phyloP scores from a whole-genome alignment of 257 asterid species.

The Nicotiana benthamiana region DNA sequence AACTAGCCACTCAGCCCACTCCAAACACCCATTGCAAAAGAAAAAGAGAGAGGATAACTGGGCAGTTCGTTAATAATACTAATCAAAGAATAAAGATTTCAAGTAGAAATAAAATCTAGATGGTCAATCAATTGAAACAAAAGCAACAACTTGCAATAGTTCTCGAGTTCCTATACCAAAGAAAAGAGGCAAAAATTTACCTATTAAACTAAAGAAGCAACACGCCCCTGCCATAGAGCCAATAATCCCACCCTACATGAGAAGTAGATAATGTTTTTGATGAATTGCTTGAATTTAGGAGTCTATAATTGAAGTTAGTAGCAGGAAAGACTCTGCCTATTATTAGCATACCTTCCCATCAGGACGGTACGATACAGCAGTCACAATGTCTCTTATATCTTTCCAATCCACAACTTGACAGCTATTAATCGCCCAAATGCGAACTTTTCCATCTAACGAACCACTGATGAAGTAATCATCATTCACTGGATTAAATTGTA shows the following conservation, averaged over 20 bases:
- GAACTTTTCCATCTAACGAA: constrained; percentile 93
- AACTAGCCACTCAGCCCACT: too few relatives aligned
- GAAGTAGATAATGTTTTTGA: background rate
- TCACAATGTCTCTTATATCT: constrained; percentile 72
- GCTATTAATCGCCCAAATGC: constrained; percentile 63
- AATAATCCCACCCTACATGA: constrained; percentile 63
- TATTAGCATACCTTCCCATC: constrained; percentile 64
- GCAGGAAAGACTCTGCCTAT: background rate
- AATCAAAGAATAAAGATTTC: too few relatives aligned
- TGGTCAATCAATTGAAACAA: too few relatives aligned
- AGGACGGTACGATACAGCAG: constrained; percentile 79
- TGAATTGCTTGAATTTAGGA: background rate
- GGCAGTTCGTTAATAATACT: too few relatives aligned
- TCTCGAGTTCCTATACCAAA: too few relatives aligned
- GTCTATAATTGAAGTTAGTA: background rate
- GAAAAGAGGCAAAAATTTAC: constrained; percentile 23
- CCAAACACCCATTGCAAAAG: too few relatives aligned
- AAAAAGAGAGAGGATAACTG: too few relatives aligned
- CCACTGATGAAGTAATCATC: constrained; percentile 85
- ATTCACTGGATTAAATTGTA: constrained; percentile 67
- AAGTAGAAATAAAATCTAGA: too few relatives aligned
- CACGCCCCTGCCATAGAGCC: constrained; percentile 74
- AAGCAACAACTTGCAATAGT: too few relatives aligned
- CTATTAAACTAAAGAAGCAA: constrained; percentile 58
- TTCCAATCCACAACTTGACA: constrained; percentile 79